A percentile compares a stretch with the other conserved stretches of the same genome.
phyloP scores from a whole-genome alignment of 2,329 filamentous ascomycete species.

The Dendrostoma leiphaemia region DNA sequence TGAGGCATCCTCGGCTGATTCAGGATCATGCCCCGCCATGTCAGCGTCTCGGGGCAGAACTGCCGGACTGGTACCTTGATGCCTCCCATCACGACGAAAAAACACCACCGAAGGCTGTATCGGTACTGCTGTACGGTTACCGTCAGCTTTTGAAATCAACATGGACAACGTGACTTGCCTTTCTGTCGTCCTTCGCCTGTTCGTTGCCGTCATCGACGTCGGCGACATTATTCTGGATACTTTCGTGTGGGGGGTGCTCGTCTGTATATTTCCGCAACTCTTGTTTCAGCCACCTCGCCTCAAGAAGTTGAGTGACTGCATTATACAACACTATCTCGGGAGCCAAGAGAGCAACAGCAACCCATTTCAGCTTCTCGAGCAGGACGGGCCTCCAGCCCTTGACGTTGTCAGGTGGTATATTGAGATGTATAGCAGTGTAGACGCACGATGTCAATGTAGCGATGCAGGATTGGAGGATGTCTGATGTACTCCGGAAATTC shows the following conservation, averaged over 20 bases:
- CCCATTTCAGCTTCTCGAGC: slow-evolving; percentile 4
- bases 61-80: background rate
- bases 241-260: background rate
- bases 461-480: slow-evolving; percentile 14
- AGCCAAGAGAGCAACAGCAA: background rate
- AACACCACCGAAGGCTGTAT: slow-evolving; percentile 1
- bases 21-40: background rate
- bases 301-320: slow-evolving; percentile 4
- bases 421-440: slow-evolving; percentile 19
- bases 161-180: too few species aligned
- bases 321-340: slow-evolving; percentile 15
- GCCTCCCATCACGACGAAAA: background rate
- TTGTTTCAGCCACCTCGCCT: slow-evolving; percentile 1
- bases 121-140: too few species aligned
- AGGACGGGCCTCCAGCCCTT: background rate
- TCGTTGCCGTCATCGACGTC: background rate
- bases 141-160: too few species aligned
- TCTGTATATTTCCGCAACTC: background rate
- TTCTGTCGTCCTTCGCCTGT: background rate
- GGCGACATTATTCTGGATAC: too few species aligned
- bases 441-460: slow-evolving; percentile 8
- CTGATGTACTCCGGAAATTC: slow-evolving; percentile 9
- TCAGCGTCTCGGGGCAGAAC: background rate
- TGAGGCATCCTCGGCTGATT: background rate
- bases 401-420: slow-evolving; percentile 7